Percentiles rank a stretch among this genome's conserved stretches.
These are phyloP conservation scores for Stellera chamaejasme DNA, from an alignment of 345 rosid species.

Conservation along the genomic window DNA sequence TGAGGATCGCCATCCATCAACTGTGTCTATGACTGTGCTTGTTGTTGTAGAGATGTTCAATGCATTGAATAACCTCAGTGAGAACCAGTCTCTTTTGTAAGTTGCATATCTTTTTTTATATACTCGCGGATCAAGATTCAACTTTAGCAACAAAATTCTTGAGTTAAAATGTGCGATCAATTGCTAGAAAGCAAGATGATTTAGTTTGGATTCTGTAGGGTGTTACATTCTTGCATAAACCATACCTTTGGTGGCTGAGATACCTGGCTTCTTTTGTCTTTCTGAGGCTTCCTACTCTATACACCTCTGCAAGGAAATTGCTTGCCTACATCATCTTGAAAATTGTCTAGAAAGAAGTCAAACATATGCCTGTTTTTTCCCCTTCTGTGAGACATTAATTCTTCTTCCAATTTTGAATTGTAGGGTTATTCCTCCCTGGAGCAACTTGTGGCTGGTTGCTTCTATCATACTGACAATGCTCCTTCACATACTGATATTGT, in stretches of 20 bases:
- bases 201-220: too few relatives aligned
- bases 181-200: too few relatives aligned
- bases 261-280: too few relatives aligned
- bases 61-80: conserved; percentile 97
- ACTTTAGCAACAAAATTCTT: too few relatives aligned
- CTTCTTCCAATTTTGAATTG: conserved; percentile 16
- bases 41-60: conserved; percentile 99
- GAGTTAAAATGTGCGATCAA: too few relatives aligned
- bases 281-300: neutral
- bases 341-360: too few relatives aligned
- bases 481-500: conserved; percentile 76
- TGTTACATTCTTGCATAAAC: too few relatives aligned
- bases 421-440: conserved; percentile 96
- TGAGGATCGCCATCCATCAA: conserved; percentile 93
- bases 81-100: conserved; percentile 95
- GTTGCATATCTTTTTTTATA: conserved; percentile 19
- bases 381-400: neutral
- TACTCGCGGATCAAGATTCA: too few relatives aligned
- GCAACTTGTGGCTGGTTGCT: conserved; percentile 95
- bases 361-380: too few relatives aligned
- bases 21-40: conserved; percentile 97
- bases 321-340: neutral
- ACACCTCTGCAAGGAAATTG: neutral
- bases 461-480: conserved; percentile 90
- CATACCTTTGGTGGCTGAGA: too few relatives aligned